Conservation (phyloP, 148 eudicot genomes). For the Fagopyrum homotropicum region DNA sequence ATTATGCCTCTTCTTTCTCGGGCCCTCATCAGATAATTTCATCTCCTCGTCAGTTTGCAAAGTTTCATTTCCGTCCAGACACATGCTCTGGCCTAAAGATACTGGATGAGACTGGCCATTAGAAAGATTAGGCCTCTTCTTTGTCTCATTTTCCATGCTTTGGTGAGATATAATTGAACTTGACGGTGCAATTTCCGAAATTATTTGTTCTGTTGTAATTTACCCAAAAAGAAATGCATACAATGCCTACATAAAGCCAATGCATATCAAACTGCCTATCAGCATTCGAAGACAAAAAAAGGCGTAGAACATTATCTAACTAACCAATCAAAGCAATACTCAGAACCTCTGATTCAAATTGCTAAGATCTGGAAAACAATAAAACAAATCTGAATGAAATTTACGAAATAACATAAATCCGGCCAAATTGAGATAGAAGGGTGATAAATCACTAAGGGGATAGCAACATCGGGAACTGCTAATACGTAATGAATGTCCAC, state of each 20-base stretch:
- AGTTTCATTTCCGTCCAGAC: background rate
- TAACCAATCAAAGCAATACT: background rate
- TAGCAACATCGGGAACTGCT: background rate
- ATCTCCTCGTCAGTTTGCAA: background rate
- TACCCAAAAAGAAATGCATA: background rate
- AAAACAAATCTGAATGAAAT: background rate
- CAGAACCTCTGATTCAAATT: background rate
- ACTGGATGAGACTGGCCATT: background rate
- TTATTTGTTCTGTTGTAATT: background rate
- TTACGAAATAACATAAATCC: background rate
- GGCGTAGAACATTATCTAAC: background rate
- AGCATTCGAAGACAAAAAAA: background rate
- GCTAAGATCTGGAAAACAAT: background rate
- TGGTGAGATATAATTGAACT: background rate
- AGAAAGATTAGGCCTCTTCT: background rate
- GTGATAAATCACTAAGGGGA: background rate
- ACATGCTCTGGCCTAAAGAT: background rate
- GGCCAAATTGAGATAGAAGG: background rate
- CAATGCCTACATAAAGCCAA: background rate
- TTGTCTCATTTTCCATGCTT: background rate
- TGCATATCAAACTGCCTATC: constrained; percentile 3
- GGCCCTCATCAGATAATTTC: background rate
- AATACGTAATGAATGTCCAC: background rate
- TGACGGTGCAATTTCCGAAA: background rate
- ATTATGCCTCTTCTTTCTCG: constrained; percentile 1